Evolutionary conservation across 148 eudicot species (phyloP).

Genomic region (Silene uniflora): DNA sequence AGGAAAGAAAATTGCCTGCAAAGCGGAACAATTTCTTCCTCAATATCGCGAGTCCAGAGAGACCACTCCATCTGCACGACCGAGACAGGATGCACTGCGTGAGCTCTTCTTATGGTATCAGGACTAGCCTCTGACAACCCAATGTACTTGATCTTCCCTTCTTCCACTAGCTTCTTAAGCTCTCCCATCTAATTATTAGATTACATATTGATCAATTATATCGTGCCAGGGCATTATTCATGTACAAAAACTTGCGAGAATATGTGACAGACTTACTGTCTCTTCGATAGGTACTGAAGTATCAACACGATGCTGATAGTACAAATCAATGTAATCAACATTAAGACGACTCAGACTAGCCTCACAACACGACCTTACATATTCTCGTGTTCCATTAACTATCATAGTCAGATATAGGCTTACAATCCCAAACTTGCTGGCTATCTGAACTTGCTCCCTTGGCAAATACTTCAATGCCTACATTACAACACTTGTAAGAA

Average conservation of each 20-base stretch:
- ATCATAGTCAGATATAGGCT: constrained; percentile 22
- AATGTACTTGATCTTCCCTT: constrained; percentile 67
- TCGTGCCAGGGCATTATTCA: too few relatives aligned
- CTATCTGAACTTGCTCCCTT: constrained; percentile 59
- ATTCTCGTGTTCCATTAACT: constrained; percentile 17
- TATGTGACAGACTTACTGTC: constrained; percentile 24
- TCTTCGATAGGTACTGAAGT: constrained; percentile 38
- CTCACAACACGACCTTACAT: constrained; percentile 30
- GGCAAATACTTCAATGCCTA: constrained; percentile 74
- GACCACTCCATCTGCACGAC: constrained; percentile 69
- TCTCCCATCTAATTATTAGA: constrained; percentile 49
- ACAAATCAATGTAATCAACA: constrained; percentile 36
- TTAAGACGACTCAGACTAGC: constrained; percentile 29
- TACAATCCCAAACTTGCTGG: constrained; percentile 65
- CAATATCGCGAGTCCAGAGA: constrained; percentile 61
- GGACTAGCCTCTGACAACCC: constrained; percentile 66
- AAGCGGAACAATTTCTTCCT: constrained; percentile 53
- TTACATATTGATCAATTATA: background rate
- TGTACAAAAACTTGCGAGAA: too few relatives aligned
- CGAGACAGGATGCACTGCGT: constrained; percentile 61
- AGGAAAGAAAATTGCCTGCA: constrained; percentile 44
- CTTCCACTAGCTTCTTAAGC: constrained; percentile 66
- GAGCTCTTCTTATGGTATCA: constrained; percentile 61
- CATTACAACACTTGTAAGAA: background rate
- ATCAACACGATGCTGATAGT: constrained; percentile 38